These are phyloP conservation scores for Hygrocybe punicea DNA, from an alignment of 768 basidiomycete genomes.

Conservation along the genomic window DNA sequence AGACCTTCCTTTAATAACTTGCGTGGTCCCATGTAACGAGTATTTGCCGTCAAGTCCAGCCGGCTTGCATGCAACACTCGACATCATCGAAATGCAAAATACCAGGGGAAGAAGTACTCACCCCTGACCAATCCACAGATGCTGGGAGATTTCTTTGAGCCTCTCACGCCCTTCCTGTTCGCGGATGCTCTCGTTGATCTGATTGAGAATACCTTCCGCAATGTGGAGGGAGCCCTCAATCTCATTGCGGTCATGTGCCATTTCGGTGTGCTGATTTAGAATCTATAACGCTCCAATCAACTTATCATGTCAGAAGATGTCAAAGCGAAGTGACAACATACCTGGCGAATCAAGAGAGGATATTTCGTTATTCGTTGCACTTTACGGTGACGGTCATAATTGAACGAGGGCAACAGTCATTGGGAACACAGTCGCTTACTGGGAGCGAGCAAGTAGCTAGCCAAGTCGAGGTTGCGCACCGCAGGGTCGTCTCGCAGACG, in stretches of 20 bases:
- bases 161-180: slow-evolving; percentile 77
- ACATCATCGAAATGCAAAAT: background rate
- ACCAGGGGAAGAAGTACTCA: slow-evolving; percentile 30
- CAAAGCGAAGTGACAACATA: slow-evolving; percentile 18
- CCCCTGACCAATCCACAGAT: slow-evolving; percentile 88
- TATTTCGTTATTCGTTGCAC: slow-evolving; percentile 97
- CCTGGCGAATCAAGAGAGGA: slow-evolving; percentile 83
- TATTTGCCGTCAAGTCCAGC: slow-evolving; percentile 87
- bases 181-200: slow-evolving; percentile 88
- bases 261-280: slow-evolving; percentile 68
- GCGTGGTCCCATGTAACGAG: slow-evolving; percentile 78
- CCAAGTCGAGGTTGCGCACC: slow-evolving; percentile 79
- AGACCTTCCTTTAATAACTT: slow-evolving; percentile 75
- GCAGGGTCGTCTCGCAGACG: slow-evolving; percentile 71
- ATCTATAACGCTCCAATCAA: slow-evolving; percentile 43
- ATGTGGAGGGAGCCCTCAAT: slow-evolving; percentile 55
- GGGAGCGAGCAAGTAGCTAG: slow-evolving; percentile 87
- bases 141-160: slow-evolving; percentile 68
- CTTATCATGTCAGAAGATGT: background rate
- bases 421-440: slow-evolving; percentile 49
- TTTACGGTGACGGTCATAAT: slow-evolving; percentile 25
- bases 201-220: slow-evolving; percentile 68
- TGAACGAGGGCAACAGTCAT: background rate
- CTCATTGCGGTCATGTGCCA: slow-evolving; percentile 54
- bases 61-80: slow-evolving; percentile 41